Evolutionary conservation across 345 rosid species (phyloP).

Genomic region (Eucalyptus dawsonii): DNA sequence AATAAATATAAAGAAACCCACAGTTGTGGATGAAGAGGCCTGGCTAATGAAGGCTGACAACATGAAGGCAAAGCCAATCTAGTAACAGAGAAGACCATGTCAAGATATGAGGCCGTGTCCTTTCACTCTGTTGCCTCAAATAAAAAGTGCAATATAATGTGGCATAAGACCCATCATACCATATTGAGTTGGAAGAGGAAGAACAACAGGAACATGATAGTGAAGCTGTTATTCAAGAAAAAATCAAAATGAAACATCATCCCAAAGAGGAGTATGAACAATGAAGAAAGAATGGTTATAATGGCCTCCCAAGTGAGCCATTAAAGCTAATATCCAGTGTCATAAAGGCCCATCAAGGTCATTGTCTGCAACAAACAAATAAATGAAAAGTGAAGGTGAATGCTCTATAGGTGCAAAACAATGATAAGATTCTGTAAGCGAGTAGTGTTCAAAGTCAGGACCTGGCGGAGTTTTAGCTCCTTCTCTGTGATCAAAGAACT

Average conservation of each 20-base stretch:
- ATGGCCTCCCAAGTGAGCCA: slow-evolving; percentile 84
- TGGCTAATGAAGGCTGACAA: slow-evolving; percentile 76
- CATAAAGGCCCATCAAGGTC: slow-evolving; percentile 79
- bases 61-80: slow-evolving; percentile 83
- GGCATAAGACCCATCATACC: slow-evolving; percentile 22
- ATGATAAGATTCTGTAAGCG: neutral
- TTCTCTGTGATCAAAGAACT: slow-evolving; percentile 69
- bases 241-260: slow-evolving; percentile 87
- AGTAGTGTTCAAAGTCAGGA: neutral
- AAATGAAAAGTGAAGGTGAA: neutral
- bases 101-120: neutral
- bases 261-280: slow-evolving; percentile 68
- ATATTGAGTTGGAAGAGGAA: slow-evolving; percentile 71
- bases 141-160: neutral
- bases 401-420: neutral
- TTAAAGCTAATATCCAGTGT: slow-evolving; percentile 73
- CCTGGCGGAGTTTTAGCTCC: slow-evolving; percentile 95
- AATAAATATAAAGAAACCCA: slow-evolving; percentile 69
- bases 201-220: slow-evolving; percentile 54
- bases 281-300: slow-evolving; percentile 50
- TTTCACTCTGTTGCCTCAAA: neutral
- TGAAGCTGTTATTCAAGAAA: slow-evolving; percentile 73
- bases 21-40: slow-evolving; percentile 67
- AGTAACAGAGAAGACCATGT: neutral
- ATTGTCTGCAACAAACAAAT: slow-evolving; percentile 40